These are phyloP conservation scores for Picea mariana DNA, from an alignment of 83 land plant species.

Conservation along the genomic window DNA sequence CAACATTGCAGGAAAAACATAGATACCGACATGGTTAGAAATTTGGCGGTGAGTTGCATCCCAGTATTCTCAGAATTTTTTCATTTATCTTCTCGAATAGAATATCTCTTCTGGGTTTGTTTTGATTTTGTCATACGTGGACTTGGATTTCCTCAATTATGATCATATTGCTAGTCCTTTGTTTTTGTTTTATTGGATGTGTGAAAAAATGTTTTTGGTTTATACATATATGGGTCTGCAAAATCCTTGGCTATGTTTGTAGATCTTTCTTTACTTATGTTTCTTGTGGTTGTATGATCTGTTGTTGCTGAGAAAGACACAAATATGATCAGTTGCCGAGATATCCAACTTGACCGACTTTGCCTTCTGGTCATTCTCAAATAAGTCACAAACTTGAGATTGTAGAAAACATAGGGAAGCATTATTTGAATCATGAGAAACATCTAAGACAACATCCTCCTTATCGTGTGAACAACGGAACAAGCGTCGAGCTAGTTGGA, in stretches of 20 bases:
- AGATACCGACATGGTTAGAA: background rate
- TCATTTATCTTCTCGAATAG: background rate
- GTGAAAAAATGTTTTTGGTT: background rate
- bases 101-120: background rate
- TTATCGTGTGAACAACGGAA: background rate
- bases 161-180: background rate
- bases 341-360: too few species aligned
- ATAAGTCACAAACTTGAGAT: background rate
- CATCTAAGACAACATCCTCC: background rate
- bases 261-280: background rate
- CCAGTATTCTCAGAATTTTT: background rate
- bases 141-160: background rate
- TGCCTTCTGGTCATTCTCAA: background rate
- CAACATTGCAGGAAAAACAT: background rate
- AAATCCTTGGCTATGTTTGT: background rate
- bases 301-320: too few species aligned
- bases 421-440: background rate
- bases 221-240: background rate
- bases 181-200: background rate
- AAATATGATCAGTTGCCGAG: too few species aligned
- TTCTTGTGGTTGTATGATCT: background rate
- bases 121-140: background rate
- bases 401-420: background rate
- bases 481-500: slow-evolving; percentile 3
- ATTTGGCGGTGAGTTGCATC: background rate